phyloP scores from a whole-genome alignment of 148 eudicot species.

The Spergularia bocconei region DNA sequence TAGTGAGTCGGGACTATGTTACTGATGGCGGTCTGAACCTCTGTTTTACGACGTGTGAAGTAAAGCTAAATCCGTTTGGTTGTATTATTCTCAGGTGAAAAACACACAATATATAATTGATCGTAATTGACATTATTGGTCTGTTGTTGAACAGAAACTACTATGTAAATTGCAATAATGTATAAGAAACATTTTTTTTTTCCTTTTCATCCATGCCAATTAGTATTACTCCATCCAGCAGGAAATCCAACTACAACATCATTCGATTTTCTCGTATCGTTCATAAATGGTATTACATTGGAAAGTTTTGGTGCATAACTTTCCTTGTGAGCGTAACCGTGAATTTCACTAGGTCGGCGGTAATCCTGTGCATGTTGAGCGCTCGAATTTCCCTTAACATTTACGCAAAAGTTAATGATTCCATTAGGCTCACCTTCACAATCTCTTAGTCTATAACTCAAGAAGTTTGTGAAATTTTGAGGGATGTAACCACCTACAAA shows the following conservation, averaged over 20 bases:
- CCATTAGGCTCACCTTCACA: slow-evolving; percentile 48
- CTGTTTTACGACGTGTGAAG: too few species aligned
- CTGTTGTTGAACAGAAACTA: too few species aligned
- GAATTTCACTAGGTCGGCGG: not conserved
- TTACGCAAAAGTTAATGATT: slow-evolving; percentile 62
- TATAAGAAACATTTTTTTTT: not conserved
- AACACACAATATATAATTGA: too few species aligned
- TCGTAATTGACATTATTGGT: too few species aligned
- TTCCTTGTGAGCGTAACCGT: slow-evolving; percentile 10
- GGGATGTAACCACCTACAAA: slow-evolving; percentile 38
- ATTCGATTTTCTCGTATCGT: not conserved
- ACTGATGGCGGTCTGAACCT: too few species aligned
- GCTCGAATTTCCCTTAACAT: slow-evolving; percentile 20
- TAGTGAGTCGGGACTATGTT: too few species aligned
- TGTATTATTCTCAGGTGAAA: too few species aligned
- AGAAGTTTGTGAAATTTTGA: slow-evolving; percentile 40
- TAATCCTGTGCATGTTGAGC: not conserved
- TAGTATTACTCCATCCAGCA: slow-evolving; percentile 25
- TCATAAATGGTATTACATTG: not conserved
- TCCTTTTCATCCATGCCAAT: slow-evolving; percentile 7
- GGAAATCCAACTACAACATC: slow-evolving; percentile 34
- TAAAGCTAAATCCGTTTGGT: too few species aligned
- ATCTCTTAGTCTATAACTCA: slow-evolving; percentile 67
- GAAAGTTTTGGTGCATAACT: not conserved
- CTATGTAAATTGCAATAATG: too few species aligned